Conservation (phyloP, 129 eudicot genomes). For the Dittrichia graveolens region DNA sequence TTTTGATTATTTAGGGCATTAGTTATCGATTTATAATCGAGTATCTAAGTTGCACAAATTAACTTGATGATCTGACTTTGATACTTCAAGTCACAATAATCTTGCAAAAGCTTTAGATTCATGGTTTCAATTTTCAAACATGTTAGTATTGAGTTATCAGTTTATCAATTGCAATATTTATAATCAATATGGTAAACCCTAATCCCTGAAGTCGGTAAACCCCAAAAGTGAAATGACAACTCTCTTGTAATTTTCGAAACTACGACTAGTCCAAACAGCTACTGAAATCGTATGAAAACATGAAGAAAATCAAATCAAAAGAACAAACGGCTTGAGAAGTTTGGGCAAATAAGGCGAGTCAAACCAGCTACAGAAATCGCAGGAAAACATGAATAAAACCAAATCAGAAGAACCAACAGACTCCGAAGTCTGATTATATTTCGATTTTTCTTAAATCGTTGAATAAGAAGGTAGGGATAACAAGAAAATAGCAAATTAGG, state of each 20-base stretch:
- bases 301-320: background rate
- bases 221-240: slow-evolving; percentile 2
- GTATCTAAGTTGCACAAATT: background rate
- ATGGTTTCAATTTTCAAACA: slow-evolving; percentile 10
- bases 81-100: background rate
- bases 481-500: background rate
- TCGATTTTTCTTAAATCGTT: background rate
- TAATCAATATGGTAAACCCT: background rate
- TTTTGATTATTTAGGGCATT: too few relatives aligned
- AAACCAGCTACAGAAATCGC: slow-evolving; percentile 2
- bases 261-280: slow-evolving; percentile 5
- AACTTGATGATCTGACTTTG: background rate
- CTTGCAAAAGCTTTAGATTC: background rate
- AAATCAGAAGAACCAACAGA: background rate
- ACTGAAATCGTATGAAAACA: background rate
- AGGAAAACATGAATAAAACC: background rate
- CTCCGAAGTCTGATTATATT: background rate
- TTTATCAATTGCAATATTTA: background rate
- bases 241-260: background rate
- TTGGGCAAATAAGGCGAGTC: background rate
- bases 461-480: background rate
- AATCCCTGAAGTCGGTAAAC: background rate
- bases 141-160: background rate
- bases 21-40: background rate
- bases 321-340: background rate